Evolutionary conservation across 2,329 filamentous ascomycete genomes (phyloP).

Genomic region (Fusarium pseudoanthophilum): DNA sequence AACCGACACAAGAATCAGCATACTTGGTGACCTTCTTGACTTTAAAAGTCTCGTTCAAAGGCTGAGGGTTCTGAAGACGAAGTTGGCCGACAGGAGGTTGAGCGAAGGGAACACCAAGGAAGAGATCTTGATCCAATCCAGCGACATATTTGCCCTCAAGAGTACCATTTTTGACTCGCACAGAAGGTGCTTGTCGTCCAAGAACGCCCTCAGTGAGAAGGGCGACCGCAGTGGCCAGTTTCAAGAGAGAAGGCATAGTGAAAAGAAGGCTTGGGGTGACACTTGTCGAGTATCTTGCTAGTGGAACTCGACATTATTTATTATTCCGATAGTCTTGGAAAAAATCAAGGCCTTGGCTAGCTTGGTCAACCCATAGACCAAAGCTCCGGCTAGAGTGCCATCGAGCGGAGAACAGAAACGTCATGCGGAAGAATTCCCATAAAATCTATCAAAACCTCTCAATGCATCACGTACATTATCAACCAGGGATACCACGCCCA

Average conservation of each 20-base stretch:
- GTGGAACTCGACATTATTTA: constrained; percentile 1
- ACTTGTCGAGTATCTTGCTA: background rate
- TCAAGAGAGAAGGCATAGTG: constrained; percentile 17
- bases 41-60: constrained; percentile 26
- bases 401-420: constrained; percentile 9
- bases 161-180: constrained; percentile 38
- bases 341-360: too few relatives aligned
- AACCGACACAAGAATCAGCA: constrained; percentile 41
- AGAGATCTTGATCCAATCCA: constrained; percentile 35
- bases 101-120: constrained; percentile 40
- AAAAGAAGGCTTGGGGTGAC: background rate
- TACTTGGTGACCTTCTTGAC: constrained; percentile 35
- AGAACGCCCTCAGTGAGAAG: constrained; percentile 10
- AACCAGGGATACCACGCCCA: background rate
- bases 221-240: constrained; percentile 9
- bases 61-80: constrained; percentile 32
- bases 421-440: constrained; percentile 4
- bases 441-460: background rate
- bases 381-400: background rate
- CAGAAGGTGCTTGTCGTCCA: constrained; percentile 19
- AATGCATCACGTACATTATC: background rate
- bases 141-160: constrained; percentile 36
- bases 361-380: background rate
- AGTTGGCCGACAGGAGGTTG: constrained; percentile 31
- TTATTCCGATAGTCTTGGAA: background rate